These are phyloP conservation scores for Penicillium expansum DNA, from an alignment of 2,329 filamentous ascomycete species.

Conservation along the genomic window DNA sequence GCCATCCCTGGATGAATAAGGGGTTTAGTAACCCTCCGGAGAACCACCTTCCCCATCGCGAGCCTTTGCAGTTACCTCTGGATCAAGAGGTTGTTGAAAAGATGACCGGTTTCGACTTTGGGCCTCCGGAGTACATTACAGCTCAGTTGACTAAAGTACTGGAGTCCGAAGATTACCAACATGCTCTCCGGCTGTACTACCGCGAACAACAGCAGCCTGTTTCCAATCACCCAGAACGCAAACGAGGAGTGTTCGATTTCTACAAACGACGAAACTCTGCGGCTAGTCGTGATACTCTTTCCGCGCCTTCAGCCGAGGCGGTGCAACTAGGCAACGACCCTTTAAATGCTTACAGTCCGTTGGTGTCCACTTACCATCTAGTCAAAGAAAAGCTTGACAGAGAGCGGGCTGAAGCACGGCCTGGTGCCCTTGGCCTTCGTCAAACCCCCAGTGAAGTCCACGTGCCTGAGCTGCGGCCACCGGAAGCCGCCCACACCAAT, in stretches of 20 bases:
- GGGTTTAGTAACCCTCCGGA: slow-evolving; percentile 83
- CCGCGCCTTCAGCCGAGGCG: slow-evolving; percentile 78
- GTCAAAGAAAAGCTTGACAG: slow-evolving; percentile 92
- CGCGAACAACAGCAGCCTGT: slow-evolving; percentile 65
- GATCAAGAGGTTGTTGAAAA: slow-evolving; percentile 80
- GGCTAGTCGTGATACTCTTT: slow-evolving; percentile 81
- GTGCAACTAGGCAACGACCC: slow-evolving; percentile 81
- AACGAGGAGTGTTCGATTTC: slow-evolving; percentile 90
- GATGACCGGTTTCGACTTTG: slow-evolving; percentile 99
- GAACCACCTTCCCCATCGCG: slow-evolving; percentile 79
- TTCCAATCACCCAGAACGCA: slow-evolving; percentile 67
- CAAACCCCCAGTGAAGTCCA: slow-evolving; percentile 58
- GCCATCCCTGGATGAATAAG: slow-evolving; percentile 93
- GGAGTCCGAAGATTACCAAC: slow-evolving; percentile 90
- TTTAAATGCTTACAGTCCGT: slow-evolving; percentile 85
- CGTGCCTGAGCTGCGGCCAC: slow-evolving; percentile 73
- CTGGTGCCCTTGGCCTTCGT: slow-evolving; percentile 58
- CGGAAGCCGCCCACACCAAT: slow-evolving; percentile 87
- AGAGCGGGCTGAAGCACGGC: slow-evolving; percentile 61
- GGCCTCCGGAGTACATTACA: slow-evolving; percentile 77
- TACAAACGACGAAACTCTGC: slow-evolving; percentile 87
- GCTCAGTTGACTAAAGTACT: slow-evolving; percentile 80
- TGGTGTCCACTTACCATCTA: slow-evolving; percentile 92
- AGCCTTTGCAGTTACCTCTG: slow-evolving; percentile 79
- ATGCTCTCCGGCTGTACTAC: slow-evolving; percentile 70